Conservation (phyloP, 164 flowering plant species). For the Macadamia integrifolia region DNA sequence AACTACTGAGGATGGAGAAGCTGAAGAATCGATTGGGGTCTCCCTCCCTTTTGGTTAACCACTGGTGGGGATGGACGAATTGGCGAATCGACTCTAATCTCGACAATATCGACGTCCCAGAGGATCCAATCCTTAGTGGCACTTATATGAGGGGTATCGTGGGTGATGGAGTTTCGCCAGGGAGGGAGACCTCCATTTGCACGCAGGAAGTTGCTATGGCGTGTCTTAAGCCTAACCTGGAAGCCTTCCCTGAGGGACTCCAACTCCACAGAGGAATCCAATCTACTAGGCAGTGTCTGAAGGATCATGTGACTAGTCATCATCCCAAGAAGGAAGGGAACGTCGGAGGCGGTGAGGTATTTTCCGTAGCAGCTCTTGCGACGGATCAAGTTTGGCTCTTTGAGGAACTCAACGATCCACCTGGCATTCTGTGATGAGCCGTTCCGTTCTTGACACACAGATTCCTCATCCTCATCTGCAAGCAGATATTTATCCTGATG, state of each 20-base stretch:
- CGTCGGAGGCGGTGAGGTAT: slow-evolving; percentile 48
- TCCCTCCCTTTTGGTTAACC: no score
- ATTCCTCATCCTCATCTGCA: slow-evolving; percentile 80
- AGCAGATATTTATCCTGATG: slow-evolving; percentile 70
- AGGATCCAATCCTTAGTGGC: slow-evolving; percentile 61
- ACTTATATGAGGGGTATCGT: slow-evolving; percentile 67
- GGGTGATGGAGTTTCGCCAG: slow-evolving; percentile 82
- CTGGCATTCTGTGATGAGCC: slow-evolving; percentile 56
- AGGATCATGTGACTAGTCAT: slow-evolving; percentile 69
- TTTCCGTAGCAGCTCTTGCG: slow-evolving; percentile 65
- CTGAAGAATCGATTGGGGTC: no score
- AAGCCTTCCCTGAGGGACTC: slow-evolving; percentile 64
- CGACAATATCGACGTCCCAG: no score
- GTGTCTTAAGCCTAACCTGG: slow-evolving; percentile 54
- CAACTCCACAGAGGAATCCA: slow-evolving; percentile 79
- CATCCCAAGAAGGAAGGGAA: slow-evolving; percentile 50
- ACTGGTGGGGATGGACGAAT: no score
- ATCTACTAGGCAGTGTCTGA: slow-evolving; percentile 46
- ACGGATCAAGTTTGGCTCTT: slow-evolving; percentile 37
- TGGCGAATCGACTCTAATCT: no score
- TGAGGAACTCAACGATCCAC: slow-evolving; percentile 69
- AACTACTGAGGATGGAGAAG: no score
- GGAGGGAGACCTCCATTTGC: slow-evolving; percentile 41
- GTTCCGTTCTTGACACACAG: slow-evolving; percentile 60
- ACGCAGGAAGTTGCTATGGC: slow-evolving; percentile 48